Conservation (phyloP, 2,329 filamentous ascomycete genomes). For the Pyricularia grisea region DNA sequence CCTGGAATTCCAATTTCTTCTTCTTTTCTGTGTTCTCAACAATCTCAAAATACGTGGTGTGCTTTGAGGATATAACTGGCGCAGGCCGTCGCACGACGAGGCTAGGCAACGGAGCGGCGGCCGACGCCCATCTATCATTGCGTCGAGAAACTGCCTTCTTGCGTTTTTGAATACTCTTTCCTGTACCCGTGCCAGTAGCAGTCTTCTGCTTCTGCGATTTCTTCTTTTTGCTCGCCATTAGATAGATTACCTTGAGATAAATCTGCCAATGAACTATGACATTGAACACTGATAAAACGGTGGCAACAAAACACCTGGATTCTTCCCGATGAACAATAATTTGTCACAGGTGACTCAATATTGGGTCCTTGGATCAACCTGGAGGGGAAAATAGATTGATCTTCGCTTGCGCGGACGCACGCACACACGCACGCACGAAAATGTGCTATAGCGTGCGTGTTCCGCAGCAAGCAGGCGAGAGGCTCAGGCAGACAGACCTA, state of each 20-base stretch:
- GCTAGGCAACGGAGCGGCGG: constrained; percentile 12
- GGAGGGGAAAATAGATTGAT: background rate
- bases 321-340: background rate
- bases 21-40: constrained; percentile 56
- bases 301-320: background rate
- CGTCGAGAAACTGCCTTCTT: constrained; percentile 15
- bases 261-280: background rate
- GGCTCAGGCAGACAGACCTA: background rate
- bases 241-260: background rate
- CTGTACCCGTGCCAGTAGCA: constrained; percentile 15
- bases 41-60: constrained; percentile 54
- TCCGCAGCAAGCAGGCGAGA: background rate
- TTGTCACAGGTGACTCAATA: background rate
- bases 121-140: constrained; percentile 14
- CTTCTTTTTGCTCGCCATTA: constrained; percentile 22
- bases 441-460: background rate
- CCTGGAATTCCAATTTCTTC: constrained; percentile 54
- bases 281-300: background rate
- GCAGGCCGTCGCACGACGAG: constrained; percentile 19
- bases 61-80: constrained; percentile 36
- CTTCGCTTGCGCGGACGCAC: background rate
- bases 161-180: constrained; percentile 18
- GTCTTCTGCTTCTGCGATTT: constrained; percentile 12
- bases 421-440: background rate
- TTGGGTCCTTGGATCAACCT: background rate